Base-by-base conservation (phyloP, 306 rosid species). In the Rosa rugosa region DNA sequence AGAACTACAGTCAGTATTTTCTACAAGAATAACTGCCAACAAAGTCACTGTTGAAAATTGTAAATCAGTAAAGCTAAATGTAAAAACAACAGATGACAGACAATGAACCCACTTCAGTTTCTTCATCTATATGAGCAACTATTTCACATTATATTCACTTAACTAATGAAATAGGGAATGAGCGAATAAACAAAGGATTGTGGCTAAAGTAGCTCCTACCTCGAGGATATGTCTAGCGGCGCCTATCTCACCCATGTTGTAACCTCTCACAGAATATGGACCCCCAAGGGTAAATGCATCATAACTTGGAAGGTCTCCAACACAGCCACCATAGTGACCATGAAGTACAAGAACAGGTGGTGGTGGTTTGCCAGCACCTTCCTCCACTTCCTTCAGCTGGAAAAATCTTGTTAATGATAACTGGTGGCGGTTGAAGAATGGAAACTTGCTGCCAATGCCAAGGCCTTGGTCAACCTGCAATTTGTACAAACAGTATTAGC, bases 261-360 rank as follows among this genome's bases (percentile, higher is more conserved):
- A 95, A 73, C 99, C 99, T 84, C 99, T 90, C 36, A 95, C 99
- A 41, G 99, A 95, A 80, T 95, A 95, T 74, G 99, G 99, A 5
- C 99, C 99, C 2, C 99, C 99, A 5, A 95, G 97, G 68, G 96
- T 89, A 88, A 95, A 95, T 78, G 99, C 97, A 78, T 95, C 99
- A 46, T 95, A 95, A 72, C 98, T 93, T 60, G 99, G 98, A 84
- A 95, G 99, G 84, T 95, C 98, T 44, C 99, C 99, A 3, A 93
- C 93, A 85, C 99, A 95, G 79, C 98, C 99, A 83, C 99, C 98
- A 81, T 91, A 93, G 83, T 90, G 99, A 38, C 99, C 91, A 17
- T 95, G 99, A 84, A 95, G 94, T 36, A 95, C 99, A 79, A 95
- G 93, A 69, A 93, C 98, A 2, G 98, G 98, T 10, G 99, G 99